A percentile compares a stretch with the other conserved stretches of the same genome.
phyloP scores from a whole-genome alignment of 805 yeast genomes.

The Wickerhamiella australiensis region DNA sequence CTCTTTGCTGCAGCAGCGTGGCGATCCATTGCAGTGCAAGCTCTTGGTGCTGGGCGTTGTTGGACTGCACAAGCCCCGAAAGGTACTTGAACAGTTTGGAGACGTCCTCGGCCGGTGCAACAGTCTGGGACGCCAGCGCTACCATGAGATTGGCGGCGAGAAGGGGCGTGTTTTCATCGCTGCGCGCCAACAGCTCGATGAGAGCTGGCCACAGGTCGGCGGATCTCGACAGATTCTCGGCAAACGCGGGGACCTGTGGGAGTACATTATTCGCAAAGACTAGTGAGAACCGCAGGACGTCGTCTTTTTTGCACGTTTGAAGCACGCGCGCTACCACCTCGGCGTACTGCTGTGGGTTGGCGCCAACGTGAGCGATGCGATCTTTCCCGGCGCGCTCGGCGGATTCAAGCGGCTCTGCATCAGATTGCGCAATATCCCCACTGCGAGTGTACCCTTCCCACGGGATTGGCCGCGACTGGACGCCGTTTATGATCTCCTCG shows the following conservation, averaged over 20 bases:
- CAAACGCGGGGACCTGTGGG: slow-evolving; percentile 22
- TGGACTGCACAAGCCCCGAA: slow-evolving; percentile 27
- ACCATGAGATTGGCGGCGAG: slow-evolving; percentile 45
- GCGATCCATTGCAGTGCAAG: slow-evolving; percentile 54
- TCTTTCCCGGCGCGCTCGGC: slow-evolving; percentile 36
- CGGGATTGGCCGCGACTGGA: slow-evolving; percentile 70
- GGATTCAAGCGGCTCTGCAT: slow-evolving; percentile 48
- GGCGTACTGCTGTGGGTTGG: slow-evolving; percentile 42
- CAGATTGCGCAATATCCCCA: slow-evolving; percentile 50
- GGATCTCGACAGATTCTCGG: slow-evolving; percentile 33
- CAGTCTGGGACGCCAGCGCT: slow-evolving; percentile 31
- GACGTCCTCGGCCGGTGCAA: slow-evolving; percentile 31
- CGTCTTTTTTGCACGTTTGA: slow-evolving; percentile 44
- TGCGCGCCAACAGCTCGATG: slow-evolving; percentile 34
- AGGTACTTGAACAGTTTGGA: slow-evolving; percentile 26
- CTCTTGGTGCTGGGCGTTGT: slow-evolving; percentile 42
- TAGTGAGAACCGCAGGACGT: slow-evolving; percentile 51
- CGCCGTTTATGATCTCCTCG: slow-evolving; percentile 36
- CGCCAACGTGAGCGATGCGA: slow-evolving; percentile 24
- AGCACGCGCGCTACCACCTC: slow-evolving; percentile 44
- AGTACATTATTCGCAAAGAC: slow-evolving; percentile 43
- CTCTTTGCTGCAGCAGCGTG: slow-evolving; percentile 44
- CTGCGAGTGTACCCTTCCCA: slow-evolving; percentile 87
- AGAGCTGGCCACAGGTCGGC: slow-evolving; percentile 36
- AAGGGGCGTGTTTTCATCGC: slow-evolving; percentile 45